Conservation (phyloP, 2,329 filamentous ascomycete species). For the Apiospora rasikravindrae region DNA sequence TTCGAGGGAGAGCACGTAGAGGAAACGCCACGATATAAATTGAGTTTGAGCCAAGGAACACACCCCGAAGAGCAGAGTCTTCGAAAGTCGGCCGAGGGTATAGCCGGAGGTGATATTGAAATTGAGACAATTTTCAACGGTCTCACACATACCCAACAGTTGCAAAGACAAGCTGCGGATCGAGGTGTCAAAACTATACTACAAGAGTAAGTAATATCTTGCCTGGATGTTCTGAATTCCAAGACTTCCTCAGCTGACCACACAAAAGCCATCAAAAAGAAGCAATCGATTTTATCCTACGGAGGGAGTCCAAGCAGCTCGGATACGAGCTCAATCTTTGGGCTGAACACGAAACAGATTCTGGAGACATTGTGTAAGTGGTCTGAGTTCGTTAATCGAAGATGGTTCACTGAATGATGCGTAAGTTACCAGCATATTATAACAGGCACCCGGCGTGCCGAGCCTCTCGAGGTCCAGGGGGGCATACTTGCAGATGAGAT, state of each 20-base stretch:
- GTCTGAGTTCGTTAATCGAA: neutral
- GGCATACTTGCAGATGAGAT: constrained; percentile 21
- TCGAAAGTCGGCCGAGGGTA: neutral
- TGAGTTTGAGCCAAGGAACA: neutral
- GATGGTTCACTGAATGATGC: neutral
- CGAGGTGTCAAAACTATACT: neutral
- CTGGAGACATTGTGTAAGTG: neutral
- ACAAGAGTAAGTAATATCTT: neutral
- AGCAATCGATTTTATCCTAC: neutral
- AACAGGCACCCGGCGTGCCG: neutral
- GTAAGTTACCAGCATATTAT: neutral
- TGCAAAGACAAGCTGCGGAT: neutral
- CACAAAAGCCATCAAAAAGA: neutral
- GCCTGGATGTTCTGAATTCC: neutral
- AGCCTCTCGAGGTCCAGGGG: neutral
- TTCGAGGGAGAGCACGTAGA: neutral
- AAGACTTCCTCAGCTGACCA: neutral
- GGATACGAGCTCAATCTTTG: neutral
- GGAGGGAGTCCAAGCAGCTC: neutral
- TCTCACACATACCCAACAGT: neutral
- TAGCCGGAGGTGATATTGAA: neutral
- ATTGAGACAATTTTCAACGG: neutral
- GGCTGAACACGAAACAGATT: neutral
- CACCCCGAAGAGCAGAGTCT: neutral
- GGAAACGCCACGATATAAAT: neutral